A percentile compares a stretch with the other conserved stretches of the same genome.
Conservation (phyloP, 1,284 basidiomycete genomes). For the Fomes fomentarius region DNA sequence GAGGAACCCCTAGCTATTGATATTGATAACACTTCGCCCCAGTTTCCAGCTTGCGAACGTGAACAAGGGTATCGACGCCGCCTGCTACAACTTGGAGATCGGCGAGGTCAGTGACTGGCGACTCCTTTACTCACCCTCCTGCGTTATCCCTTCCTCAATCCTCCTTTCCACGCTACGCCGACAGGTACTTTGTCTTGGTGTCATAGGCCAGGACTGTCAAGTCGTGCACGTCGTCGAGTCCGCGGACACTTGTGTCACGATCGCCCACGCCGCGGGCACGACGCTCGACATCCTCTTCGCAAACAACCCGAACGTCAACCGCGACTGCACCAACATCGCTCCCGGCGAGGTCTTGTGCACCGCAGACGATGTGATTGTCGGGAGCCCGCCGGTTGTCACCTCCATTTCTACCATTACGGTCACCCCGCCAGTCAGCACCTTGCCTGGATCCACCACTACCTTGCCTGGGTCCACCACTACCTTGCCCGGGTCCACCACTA, state of each 20-base stretch:
- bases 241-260: constrained; percentile 45
- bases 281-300: constrained; percentile 42
- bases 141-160: not conserved
- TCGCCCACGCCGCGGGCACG: constrained; percentile 41
- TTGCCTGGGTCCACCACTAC: no score
- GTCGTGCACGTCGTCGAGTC: constrained; percentile 31
- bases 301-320: constrained; percentile 60
- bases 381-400: no score
- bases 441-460: no score
- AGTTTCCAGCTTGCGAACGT: constrained; percentile 71
- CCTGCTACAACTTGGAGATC: constrained; percentile 56
- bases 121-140: not conserved
- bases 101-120: constrained; percentile 39
- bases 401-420: no score
- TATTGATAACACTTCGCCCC: constrained; percentile 35
- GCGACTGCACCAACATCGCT: constrained; percentile 45
- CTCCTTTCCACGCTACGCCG: not conserved
- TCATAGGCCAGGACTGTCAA: constrained; percentile 21
- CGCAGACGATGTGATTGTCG: no score
- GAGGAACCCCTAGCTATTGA: constrained; percentile 1
- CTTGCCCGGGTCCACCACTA: no score
- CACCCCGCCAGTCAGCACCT: no score
- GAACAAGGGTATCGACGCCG: constrained; percentile 53
- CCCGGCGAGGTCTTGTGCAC: not conserved
- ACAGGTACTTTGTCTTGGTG: constrained; percentile 21